Percentiles rank a stretch among this genome's conserved stretches.
Conservation (phyloP, 495 filamentous ascomycete species). For the Tetracladium setigerum region DNA sequence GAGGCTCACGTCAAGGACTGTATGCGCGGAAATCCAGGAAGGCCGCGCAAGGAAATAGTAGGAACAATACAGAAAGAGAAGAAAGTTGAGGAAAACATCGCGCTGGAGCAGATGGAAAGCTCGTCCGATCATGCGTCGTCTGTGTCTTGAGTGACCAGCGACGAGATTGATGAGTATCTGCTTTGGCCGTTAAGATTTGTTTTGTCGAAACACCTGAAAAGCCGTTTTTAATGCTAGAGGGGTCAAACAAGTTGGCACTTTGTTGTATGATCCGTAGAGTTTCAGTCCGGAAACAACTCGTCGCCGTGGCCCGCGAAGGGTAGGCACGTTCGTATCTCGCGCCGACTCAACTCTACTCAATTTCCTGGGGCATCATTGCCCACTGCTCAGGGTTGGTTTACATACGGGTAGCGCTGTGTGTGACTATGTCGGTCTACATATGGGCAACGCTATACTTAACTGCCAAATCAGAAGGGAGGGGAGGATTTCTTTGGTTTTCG, state of each 20-base stretch:
- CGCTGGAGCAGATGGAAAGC: background rate
- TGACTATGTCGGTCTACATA: background rate
- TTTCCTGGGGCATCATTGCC: conserved; percentile 2
- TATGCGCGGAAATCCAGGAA: background rate
- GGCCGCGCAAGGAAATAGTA: conserved; percentile 4
- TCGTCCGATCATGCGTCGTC: background rate
- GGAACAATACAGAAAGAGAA: conserved; percentile 4
- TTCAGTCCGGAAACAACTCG: conserved; percentile 4
- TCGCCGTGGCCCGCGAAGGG: conserved; percentile 9
- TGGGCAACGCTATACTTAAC: background rate
- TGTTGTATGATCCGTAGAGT: conserved; percentile 9
- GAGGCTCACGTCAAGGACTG: conserved; percentile 5
- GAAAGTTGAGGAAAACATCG: background rate
- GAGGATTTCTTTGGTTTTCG: background rate
- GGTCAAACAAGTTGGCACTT: conserved; percentile 6
- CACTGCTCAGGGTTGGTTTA: conserved; percentile 1
- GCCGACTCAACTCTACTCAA: conserved; percentile 2
- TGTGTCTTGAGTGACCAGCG: conserved; percentile 7
- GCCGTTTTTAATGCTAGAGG: background rate
- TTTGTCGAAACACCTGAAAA: background rate
- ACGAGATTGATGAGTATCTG: background rate
- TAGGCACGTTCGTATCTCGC: conserved; percentile 1
- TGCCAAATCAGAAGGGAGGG: background rate
- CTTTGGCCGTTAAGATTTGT: background rate
- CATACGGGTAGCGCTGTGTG: background rate